Evolutionary conservation across 2,329 filamentous ascomycete species (phyloP).

Genomic region (Gliomastix tumulicola): DNA sequence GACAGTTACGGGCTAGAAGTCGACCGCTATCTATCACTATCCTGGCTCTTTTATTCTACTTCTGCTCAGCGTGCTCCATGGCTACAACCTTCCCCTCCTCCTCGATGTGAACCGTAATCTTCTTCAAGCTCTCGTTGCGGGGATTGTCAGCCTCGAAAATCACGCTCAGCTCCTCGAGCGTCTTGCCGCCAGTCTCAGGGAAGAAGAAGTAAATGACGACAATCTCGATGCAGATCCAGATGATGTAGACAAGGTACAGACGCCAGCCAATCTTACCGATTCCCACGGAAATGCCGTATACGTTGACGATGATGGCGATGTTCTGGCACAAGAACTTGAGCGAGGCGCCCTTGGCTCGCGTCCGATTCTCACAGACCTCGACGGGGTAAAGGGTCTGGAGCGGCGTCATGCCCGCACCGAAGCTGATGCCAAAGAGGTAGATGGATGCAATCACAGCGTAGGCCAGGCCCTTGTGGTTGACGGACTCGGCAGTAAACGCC

Average conservation of each 20-base stretch:
- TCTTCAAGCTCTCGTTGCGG: not conserved
- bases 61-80: no score
- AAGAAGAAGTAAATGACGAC: slow-evolving; percentile 16
- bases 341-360: slow-evolving; percentile 29
- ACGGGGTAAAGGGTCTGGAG: slow-evolving; percentile 34
- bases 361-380: slow-evolving; percentile 30
- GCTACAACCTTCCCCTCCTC: no score
- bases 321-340: slow-evolving; percentile 32
- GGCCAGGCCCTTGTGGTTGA: slow-evolving; percentile 19
- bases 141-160: not conserved
- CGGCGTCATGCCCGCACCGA: slow-evolving; percentile 27
- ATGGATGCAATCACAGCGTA: slow-evolving; percentile 32
- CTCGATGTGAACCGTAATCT: no score
- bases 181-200: slow-evolving; percentile 23
- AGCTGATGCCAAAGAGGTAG: slow-evolving; percentile 27
- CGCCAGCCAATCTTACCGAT: slow-evolving; percentile 9
- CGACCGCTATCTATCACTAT: no score
- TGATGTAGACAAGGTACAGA: slow-evolving; percentile 8
- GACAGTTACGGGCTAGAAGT: no score
- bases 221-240: slow-evolving; percentile 7
- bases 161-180: no score
- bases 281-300: slow-evolving; percentile 9
- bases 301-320: not conserved
- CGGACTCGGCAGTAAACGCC: slow-evolving; percentile 24
- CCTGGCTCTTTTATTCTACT: no score